Percentiles rank a stretch among this genome's conserved stretches.
Conservation (phyloP, 176 grass and related monocot species). For the Aegilops speltoides region DNA sequence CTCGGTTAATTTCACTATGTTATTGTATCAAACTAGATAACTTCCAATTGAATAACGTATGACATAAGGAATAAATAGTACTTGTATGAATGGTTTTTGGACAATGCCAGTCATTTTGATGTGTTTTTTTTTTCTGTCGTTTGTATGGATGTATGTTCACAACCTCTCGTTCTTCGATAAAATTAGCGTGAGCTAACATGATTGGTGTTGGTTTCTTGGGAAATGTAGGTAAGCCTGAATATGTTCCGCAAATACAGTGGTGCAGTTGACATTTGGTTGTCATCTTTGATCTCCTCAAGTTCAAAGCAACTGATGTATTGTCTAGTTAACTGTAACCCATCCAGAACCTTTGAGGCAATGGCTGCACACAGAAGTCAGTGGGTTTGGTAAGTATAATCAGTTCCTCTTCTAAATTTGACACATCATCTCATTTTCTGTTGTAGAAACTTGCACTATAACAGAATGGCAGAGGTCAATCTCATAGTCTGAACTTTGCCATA, state of each 20-base stretch:
- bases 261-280: constrained; percentile 66
- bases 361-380: constrained; percentile 71
- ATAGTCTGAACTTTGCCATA: too few species aligned
- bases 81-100: background rate
- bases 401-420: background rate
- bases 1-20: background rate
- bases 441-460: background rate
- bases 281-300: constrained; percentile 23
- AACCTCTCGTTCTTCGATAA: background rate
- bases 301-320: constrained; percentile 34
- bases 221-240: constrained; percentile 56
- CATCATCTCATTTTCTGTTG: background rate
- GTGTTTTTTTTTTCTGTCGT: background rate
- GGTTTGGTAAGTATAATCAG: constrained; percentile 57
- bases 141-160: background rate
- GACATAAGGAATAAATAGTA: background rate
- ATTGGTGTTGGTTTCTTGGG: background rate
- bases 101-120: background rate
- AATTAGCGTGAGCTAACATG: background rate
- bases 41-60: background rate
- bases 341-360: constrained; percentile 60
- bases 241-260: constrained; percentile 74
- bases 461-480: background rate
- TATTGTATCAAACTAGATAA: background rate
- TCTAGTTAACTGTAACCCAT: constrained; percentile 50